Base-by-base conservation (phyloP, 805 yeast genomes). In the Nakazawaea molendinolei region DNA sequence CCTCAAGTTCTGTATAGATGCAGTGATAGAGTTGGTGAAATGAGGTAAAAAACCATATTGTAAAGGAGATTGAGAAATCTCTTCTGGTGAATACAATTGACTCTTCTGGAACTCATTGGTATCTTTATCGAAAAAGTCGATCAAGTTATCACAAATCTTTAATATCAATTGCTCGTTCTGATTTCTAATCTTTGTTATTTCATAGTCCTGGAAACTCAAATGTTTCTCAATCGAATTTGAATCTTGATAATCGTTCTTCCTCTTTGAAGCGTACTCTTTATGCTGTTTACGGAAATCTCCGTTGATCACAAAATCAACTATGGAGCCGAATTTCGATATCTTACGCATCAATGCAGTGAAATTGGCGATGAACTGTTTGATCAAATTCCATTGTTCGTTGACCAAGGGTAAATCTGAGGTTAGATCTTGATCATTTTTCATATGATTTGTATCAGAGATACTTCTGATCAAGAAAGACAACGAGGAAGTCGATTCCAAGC, bases 11-110 rank as follows among this genome's bases (percentile, higher is more conserved):
- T 76, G 52, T 3, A 81, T 65, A 31, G 84, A 67, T 17, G 38
- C 27, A 5, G 34, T 33, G 5, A 83, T 58, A 7, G 81, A 71
- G 48, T 80, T 83, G 1, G 86, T 65, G 36, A 64, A 63, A 1
- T 80, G 79, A 3, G 90, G 89, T 16, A 79, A 50, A 47, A 76
- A 78, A 1, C 79, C 79, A 62, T 73, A 23, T 57, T 55, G 27
- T 19, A 34, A 8, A 12, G 34, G 24, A 56, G 47, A 1, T 44
- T 25, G 9, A 28, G 28, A n/a, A 10, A 23, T 37, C n/a, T 17
- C 28, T 14, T 30, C 30, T 30, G 25, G 16, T 34, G 24, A 23
- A 31, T 12, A 14, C 12, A 19, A 13, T 10, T 19, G 23, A 12
- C 55, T 33, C 5, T 55, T 60, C 4, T 66, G 53, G 28, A 74